phyloP scores from a whole-genome alignment of 192 early-diverging fungal genomes.

The Coemansia sp. region DNA sequence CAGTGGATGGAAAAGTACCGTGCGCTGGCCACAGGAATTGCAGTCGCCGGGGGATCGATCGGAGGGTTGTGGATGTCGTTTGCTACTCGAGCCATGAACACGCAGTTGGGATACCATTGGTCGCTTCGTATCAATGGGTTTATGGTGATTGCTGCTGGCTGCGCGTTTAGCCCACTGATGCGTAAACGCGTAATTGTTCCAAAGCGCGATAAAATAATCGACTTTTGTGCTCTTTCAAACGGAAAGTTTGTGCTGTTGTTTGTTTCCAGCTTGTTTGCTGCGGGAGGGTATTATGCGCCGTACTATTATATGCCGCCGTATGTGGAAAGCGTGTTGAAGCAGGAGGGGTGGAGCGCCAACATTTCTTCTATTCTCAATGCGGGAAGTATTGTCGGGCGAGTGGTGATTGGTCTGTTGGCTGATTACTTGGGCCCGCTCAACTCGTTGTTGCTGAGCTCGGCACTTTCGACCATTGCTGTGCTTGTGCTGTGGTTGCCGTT shows the following conservation, averaged over 20 bases:
- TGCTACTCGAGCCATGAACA: slow-evolving; percentile 58
- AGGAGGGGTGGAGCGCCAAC: slow-evolving; percentile 25
- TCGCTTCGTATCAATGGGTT: slow-evolving; percentile 68
- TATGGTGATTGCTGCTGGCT: slow-evolving; percentile 32
- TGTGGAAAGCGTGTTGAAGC: slow-evolving; percentile 7
- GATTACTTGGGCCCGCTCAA: slow-evolving; percentile 28
- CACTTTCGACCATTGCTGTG: slow-evolving; percentile 11
- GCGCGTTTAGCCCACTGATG: slow-evolving; percentile 17
- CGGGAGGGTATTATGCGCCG: slow-evolving; percentile 27
- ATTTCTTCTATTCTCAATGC: slow-evolving; percentile 42
- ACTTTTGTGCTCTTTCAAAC: slow-evolving; percentile 13
- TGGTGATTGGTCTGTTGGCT: slow-evolving; percentile 23
- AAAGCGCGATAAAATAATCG: slow-evolving; percentile 26
- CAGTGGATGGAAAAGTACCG: slow-evolving; percentile 73
- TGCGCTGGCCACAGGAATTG: slow-evolving; percentile 71
- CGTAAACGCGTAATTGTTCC: slow-evolving; percentile 21
- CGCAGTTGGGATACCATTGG: slow-evolving; percentile 61
- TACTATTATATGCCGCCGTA: slow-evolving; percentile 38
- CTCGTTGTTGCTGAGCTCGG: slow-evolving; percentile 10
- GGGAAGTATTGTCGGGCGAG: slow-evolving; percentile 20
- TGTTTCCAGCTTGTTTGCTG: slow-evolving; percentile 12
- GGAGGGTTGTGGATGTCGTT: slow-evolving; percentile 69
- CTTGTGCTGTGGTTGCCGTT: slow-evolving; percentile 41
- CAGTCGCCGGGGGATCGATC: slow-evolving; percentile 66
- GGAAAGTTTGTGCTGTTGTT: slow-evolving; percentile 30